Base-by-base conservation (phyloP, 1,139 yeast species). In the Saccharomyces pastorianus region DNA sequence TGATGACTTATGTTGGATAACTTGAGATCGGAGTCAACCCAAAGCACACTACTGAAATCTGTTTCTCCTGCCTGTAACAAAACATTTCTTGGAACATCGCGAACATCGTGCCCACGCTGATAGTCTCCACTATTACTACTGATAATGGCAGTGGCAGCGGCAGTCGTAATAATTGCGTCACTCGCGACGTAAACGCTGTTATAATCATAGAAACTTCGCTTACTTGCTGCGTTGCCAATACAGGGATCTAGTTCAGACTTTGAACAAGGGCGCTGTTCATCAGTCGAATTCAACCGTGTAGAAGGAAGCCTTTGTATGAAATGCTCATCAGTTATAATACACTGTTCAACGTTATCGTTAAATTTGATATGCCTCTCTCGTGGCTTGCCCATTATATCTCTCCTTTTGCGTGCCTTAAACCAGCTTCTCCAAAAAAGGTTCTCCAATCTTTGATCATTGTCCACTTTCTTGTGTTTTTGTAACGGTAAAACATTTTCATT, bases 361-460 rank as follows among this genome's bases (percentile, higher is more conserved):
- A 38, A 38, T 11, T 20, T 38, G n/a, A 38, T 38, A 9, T 38
- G 44, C 25, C 44, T 38, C 5, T 17, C 44, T 20, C 7, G 25
- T 38, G 17, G 44, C 25, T 26, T 2, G 44, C 3, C 26, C 20
- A 20, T 13, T 9, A 11, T 20, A 9, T 38, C 44, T 20, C 11
- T 38, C 9, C 20, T 38, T 9, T 38, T 38, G 13, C 17, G 44
- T 11, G 44, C 44, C 26, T 51, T 53, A 13, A 25, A 48, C 49
- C 52, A 57, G n/a, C 52, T 53, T 38, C 59, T 51, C 59, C 59
- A 57, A 1, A 54, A 51, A 17, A 55, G 48, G 34, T 57, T 57
- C 23, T 57, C 59, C 25, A 57, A 41, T 41, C 59, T 48, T 44
- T 9, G 23, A 38, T 38, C 44, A 23, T 38, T 38, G n/a, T 38